Percentiles rank a stretch among this genome's conserved stretches.
Evolutionary conservation across 129 eudicot species (phyloP).

Genomic region (Rutidosis leptorrhynchoides): DNA sequence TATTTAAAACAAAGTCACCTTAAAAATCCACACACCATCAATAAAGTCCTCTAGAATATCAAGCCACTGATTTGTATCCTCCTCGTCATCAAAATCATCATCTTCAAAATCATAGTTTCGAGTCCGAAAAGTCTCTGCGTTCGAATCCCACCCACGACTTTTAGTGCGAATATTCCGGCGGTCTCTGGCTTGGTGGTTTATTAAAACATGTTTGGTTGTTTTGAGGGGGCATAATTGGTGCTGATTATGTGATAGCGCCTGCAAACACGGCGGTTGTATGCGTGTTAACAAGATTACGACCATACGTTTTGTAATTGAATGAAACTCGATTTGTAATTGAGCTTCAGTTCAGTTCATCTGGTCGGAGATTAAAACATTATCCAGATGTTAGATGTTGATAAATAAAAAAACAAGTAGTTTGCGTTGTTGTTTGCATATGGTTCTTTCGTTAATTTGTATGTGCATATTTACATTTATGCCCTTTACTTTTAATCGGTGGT

Average conservation of each 20-base stretch:
- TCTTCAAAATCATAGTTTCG: constrained; percentile 33
- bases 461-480: not conserved
- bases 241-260: constrained; percentile 15
- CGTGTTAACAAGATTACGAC: constrained; percentile 20
- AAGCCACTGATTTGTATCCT: constrained; percentile 36
- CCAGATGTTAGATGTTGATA: not conserved
- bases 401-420: not conserved
- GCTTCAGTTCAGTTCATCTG: not conserved
- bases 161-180: constrained; percentile 24
- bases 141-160: constrained; percentile 62
- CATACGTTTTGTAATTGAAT: constrained; percentile 12
- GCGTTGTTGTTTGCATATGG: not conserved
- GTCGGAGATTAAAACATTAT: not conserved
- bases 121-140: constrained; percentile 56
- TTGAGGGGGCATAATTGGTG: constrained; percentile 25
- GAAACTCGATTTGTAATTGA: not conserved
- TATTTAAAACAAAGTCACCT: constrained; percentile 40
- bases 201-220: constrained; percentile 7
- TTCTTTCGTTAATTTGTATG: not conserved
- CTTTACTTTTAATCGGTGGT: too few relatives aligned
- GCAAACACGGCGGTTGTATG: constrained; percentile 20
- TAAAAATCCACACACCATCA: constrained; percentile 78
- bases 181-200: not conserved
- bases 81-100: constrained; percentile 37
- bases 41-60: constrained; percentile 52